These are phyloP conservation scores for Prototheca wickerhamii DNA, from an alignment of 163 green algal genomes.

Conservation along the genomic window DNA sequence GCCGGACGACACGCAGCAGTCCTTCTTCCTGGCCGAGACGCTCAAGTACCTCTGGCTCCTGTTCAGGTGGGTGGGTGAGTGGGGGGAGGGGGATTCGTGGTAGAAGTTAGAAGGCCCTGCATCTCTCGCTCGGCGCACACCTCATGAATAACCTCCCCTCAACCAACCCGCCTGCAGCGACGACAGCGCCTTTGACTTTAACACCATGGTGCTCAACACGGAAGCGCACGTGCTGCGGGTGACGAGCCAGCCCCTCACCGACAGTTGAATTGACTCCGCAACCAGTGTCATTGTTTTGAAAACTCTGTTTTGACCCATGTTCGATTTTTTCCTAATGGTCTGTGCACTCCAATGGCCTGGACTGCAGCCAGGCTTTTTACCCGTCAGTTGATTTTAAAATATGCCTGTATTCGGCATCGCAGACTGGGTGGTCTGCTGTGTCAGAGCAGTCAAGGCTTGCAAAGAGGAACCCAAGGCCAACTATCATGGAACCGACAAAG, in stretches of 20 bases:
- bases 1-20: constrained; percentile 43
- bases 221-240: constrained; percentile 49
- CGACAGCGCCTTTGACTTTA: constrained; percentile 27
- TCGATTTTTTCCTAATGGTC: too few relatives aligned
- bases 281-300: too few relatives aligned
- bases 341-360: too few relatives aligned
- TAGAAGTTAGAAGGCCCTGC: background rate
- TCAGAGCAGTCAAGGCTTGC: too few relatives aligned
- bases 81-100: background rate
- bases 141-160: background rate
- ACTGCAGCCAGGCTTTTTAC: too few relatives aligned
- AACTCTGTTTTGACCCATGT: too few relatives aligned
- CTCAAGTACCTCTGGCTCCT: constrained; percentile 63
- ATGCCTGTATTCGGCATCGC: too few relatives aligned
- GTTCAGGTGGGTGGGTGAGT: constrained; percentile 24
- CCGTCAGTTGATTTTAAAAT: too few relatives aligned
- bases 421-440: too few relatives aligned
- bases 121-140: background rate
- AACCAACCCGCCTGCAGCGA: constrained; percentile 9
- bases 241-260: background rate
- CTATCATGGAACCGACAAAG: too few relatives aligned
- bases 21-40: constrained; percentile 56
- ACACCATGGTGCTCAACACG: constrained; percentile 60
- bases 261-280: too few relatives aligned
- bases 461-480: too few relatives aligned